Evolutionary conservation across 2,329 filamentous ascomycete species (phyloP).

Genomic region (Fusarium pininemorale): DNA sequence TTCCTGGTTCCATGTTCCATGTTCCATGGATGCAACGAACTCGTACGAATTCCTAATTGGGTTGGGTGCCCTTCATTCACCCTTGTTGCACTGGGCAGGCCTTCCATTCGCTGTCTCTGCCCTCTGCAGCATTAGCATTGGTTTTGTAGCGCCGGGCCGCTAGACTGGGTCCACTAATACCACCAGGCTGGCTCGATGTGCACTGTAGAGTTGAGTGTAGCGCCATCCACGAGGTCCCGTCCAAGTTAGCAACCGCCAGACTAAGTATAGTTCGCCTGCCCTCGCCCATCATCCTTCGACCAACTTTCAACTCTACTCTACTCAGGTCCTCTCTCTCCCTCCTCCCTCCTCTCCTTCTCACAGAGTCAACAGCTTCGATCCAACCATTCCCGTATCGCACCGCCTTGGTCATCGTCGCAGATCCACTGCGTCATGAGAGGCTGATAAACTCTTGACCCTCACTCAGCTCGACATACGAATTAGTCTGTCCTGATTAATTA

Average conservation of each 20-base stretch:
- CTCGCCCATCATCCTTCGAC: constrained; percentile 31
- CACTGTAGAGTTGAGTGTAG: constrained; percentile 30
- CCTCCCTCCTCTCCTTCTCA: constrained; percentile 16
- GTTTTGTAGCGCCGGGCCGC: constrained; percentile 38
- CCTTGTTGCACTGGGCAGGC: constrained; percentile 12
- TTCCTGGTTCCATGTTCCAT: constrained; percentile 9
- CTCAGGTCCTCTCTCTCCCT: neutral
- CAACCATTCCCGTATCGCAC: neutral
- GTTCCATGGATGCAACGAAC: constrained; percentile 19
- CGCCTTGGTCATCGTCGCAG: constrained; percentile 15
- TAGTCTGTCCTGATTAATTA: neutral
- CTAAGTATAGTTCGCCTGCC: constrained; percentile 39
- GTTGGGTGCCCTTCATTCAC: constrained; percentile 8
- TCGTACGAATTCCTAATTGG: constrained; percentile 37
- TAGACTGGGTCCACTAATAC: constrained; percentile 39
- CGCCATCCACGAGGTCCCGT: constrained; percentile 21
- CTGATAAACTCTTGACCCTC: constrained; percentile 14
- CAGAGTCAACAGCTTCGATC: constrained; percentile 1
- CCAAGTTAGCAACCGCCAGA: constrained; percentile 36
- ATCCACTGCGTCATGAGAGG: constrained; percentile 31
- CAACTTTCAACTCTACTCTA: constrained; percentile 23
- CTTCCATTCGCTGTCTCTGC: constrained; percentile 35
- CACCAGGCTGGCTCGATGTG: constrained; percentile 37
- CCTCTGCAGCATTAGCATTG: constrained; percentile 31
- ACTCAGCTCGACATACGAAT: constrained; percentile 1